A percentile compares a stretch with the other conserved stretches of the same genome.
These are phyloP conservation scores for Pelargonium myrrhifolium DNA, from an alignment of 441 rosid genomes.

Conservation along the genomic window DNA sequence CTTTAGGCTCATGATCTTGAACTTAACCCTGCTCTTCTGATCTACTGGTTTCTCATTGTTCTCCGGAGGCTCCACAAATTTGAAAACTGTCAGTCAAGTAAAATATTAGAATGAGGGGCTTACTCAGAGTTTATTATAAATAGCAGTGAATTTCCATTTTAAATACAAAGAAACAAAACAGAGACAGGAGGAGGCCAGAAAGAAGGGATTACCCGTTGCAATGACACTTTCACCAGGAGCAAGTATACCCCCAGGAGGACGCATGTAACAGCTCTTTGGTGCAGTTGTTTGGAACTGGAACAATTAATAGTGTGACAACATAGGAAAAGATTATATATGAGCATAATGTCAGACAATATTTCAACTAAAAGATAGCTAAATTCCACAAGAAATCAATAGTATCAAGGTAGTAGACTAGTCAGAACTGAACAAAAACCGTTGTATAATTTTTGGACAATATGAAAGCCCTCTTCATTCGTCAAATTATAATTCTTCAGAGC, in stretches of 20 bases:
- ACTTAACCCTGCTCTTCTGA: slow-evolving; percentile 59
- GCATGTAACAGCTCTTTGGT: background rate
- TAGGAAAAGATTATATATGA: too few relatives aligned
- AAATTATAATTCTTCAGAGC: background rate
- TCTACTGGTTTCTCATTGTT: slow-evolving; percentile 43
- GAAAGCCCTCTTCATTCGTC: background rate
- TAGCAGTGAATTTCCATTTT: background rate
- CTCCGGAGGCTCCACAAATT: slow-evolving; percentile 76
- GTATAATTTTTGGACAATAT: background rate
- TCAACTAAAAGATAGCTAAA: too few relatives aligned
- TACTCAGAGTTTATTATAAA: background rate
- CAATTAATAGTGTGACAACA: background rate
- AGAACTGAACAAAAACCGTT: too few relatives aligned
- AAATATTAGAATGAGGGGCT: slow-evolving; percentile 16
- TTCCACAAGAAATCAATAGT: too few relatives aligned
- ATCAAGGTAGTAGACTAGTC: too few relatives aligned
- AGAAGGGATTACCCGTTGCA: slow-evolving; percentile 44
- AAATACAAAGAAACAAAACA: background rate
- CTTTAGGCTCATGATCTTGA: slow-evolving; percentile 73
- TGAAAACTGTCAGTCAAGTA: slow-evolving; percentile 47
- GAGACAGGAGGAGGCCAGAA: background rate
- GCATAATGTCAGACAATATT: too few relatives aligned
- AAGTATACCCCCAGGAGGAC: slow-evolving; percentile 3
- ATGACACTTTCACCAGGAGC: slow-evolving; percentile 4
- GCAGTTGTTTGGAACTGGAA: background rate